Percentiles rank a stretch among this genome's conserved stretches.
Conservation (phyloP, 805 yeast species). For the Lipomyces mesembrius region DNA sequence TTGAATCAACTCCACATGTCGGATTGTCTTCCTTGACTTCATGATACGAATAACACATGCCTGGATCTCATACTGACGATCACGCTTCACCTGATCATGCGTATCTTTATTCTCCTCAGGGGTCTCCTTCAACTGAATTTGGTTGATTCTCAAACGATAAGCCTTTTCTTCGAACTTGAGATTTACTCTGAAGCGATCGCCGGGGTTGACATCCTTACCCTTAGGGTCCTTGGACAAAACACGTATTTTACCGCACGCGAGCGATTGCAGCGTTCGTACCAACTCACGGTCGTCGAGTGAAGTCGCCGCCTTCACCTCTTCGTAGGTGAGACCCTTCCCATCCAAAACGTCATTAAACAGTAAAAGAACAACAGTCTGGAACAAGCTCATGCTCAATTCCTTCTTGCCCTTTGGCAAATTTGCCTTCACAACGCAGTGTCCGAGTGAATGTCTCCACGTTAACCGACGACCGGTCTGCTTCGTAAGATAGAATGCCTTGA, state of each 20-base stretch:
- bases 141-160: slow-evolving; percentile 40
- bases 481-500: slow-evolving; percentile 39
- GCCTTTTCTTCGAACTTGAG: slow-evolving; percentile 38
- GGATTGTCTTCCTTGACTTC: slow-evolving; percentile 41
- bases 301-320: slow-evolving; percentile 35
- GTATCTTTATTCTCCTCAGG: slow-evolving; percentile 37
- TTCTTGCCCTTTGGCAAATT: slow-evolving; percentile 43
- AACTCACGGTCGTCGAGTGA: slow-evolving; percentile 36
- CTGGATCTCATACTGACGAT: slow-evolving; percentile 45
- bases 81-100: slow-evolving; percentile 40
- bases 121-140: slow-evolving; percentile 39
- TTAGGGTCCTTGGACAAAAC: slow-evolving; percentile 39
- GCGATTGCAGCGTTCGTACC: slow-evolving; percentile 40
- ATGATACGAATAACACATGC: slow-evolving; percentile 45
- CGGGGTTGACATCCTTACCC: slow-evolving; percentile 31
- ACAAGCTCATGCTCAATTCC: slow-evolving; percentile 41
- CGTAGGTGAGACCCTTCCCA: slow-evolving; percentile 32
- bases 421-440: slow-evolving; percentile 43
- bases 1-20: slow-evolving; percentile 42
- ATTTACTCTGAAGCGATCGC: slow-evolving; percentile 41
- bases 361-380: slow-evolving; percentile 43
- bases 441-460: slow-evolving; percentile 43
- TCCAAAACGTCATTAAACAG: slow-evolving; percentile 39
- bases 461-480: slow-evolving; percentile 39
- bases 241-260: slow-evolving; percentile 40